Evolutionary conservation across 2,329 filamentous ascomycete species (phyloP).

Genomic region (Cyphellophora europaea): DNA sequence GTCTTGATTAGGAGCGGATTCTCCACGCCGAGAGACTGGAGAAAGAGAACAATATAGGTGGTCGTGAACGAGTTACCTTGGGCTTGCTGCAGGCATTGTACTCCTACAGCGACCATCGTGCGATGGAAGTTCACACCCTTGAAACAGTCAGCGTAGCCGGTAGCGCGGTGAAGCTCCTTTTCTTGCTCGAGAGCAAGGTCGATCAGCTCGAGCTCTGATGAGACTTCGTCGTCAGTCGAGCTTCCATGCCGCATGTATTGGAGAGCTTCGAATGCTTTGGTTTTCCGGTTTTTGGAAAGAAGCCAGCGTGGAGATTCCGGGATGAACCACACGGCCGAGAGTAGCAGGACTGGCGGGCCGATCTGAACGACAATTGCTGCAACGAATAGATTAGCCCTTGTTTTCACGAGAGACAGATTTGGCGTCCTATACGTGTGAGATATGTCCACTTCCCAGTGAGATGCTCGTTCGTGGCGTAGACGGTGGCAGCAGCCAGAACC

Average conservation of each 20-base stretch:
- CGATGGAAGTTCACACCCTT: slow-evolving; percentile 5
- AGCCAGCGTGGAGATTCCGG: slow-evolving; percentile 26
- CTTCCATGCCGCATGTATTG: slow-evolving; percentile 2
- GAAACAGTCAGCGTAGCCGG: slow-evolving; percentile 6
- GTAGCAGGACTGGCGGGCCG: no score
- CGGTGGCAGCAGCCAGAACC: no score
- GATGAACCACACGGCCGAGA: slow-evolving; percentile 21
- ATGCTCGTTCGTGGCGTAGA: no score
- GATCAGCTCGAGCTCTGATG: slow-evolving; percentile 1
- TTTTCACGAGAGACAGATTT: no score
- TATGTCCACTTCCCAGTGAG: no score
- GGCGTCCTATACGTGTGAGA: no score
- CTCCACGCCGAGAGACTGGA: no score
- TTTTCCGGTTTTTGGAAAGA: slow-evolving; percentile 7
- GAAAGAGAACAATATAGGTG: no score
- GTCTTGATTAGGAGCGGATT: no score
- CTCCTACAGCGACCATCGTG: slow-evolving; percentile 4
- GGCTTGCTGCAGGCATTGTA: slow-evolving; percentile 6
- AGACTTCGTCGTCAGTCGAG: slow-evolving; percentile 1
- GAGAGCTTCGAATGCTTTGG: slow-evolving; percentile 2
- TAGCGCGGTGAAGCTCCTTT: slow-evolving; percentile 2
- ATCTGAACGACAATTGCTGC: no score
- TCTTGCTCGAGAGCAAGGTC: slow-evolving; percentile 2
- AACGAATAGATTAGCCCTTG: no score
- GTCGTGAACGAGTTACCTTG: no score